These are phyloP conservation scores for Cucurbita maxima DNA, from an alignment of 306 rosid species.

Conservation along the genomic window DNA sequence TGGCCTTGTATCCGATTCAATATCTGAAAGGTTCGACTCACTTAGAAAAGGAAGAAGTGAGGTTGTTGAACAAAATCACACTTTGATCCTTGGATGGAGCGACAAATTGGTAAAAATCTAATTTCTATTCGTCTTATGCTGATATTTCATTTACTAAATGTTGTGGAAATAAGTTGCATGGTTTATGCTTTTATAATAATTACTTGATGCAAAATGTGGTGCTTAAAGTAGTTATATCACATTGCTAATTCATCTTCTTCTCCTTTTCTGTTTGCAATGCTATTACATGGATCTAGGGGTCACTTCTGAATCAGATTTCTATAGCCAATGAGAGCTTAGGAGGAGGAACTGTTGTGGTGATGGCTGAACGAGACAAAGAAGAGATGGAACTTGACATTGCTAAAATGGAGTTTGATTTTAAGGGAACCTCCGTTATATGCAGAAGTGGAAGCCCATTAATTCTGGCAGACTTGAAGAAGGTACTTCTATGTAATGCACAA, in stretches of 20 bases:
- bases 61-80: slow-evolving; percentile 79
- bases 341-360: slow-evolving; percentile 79
- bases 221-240: not conserved
- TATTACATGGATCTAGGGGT: slow-evolving; percentile 40
- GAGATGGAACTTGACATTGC: slow-evolving; percentile 93
- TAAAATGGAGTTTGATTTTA: slow-evolving; percentile 85
- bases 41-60: slow-evolving; percentile 86
- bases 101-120: slow-evolving; percentile 54
- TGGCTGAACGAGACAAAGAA: slow-evolving; percentile 93
- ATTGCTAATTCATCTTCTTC: not conserved
- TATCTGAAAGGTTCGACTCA: slow-evolving; percentile 80
- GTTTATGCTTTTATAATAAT: not conserved
- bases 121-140: not conserved
- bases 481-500: not conserved
- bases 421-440: slow-evolving; percentile 85
- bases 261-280: not conserved
- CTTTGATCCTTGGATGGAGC: slow-evolving; percentile 92
- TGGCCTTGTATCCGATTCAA: slow-evolving; percentile 86
- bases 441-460: slow-evolving; percentile 89
- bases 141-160: not conserved
- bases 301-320: slow-evolving; percentile 70
- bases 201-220: not conserved
- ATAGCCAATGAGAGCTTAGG: slow-evolving; percentile 87
- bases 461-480: slow-evolving; percentile 87
- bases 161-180: not conserved